These are phyloP conservation scores for Trypanosoma conorhini DNA, from an alignment of 208 protist genomes.

Conservation along the genomic window DNA sequence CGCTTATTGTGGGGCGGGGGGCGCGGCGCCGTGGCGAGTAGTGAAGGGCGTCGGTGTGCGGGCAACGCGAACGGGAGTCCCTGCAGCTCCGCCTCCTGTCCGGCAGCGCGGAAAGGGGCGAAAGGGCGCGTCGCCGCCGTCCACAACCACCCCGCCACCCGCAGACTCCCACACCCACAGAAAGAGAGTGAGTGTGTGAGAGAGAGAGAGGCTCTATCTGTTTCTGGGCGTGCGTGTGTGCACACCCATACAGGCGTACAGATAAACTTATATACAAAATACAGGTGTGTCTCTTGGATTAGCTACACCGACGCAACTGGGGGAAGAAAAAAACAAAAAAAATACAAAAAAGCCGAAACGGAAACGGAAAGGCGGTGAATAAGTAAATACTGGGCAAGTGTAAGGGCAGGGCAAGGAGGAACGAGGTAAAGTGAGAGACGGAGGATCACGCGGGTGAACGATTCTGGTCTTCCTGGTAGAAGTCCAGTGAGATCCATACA, in stretches of 20 bases:
- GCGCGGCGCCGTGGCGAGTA: background rate
- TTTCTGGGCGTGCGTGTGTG: too few relatives aligned
- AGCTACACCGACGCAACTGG: slow-evolving; percentile 11
- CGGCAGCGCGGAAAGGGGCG: background rate
- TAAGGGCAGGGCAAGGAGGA: background rate
- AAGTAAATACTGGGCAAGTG: too few relatives aligned
- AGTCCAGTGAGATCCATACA: background rate
- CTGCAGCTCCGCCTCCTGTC: background rate
- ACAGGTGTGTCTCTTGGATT: slow-evolving; percentile 9
- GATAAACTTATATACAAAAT: slow-evolving; percentile 9
- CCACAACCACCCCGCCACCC: background rate
- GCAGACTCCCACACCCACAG: background rate
- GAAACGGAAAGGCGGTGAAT: too few relatives aligned
- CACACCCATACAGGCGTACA: background rate
- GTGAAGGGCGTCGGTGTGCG: background rate
- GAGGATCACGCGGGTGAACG: background rate
- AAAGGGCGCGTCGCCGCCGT: background rate
- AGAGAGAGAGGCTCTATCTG: too few relatives aligned
- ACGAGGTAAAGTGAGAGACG: background rate
- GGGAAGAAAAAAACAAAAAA: background rate
- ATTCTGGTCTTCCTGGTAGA: background rate
- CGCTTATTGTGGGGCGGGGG: background rate
- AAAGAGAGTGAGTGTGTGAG: too few relatives aligned
- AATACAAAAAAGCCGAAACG: too few relatives aligned
- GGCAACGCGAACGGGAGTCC: background rate